Percentiles rank a stretch among this genome's conserved stretches.
Conservation (phyloP, 345 rosid genomes). For the Psidium friedrichsthalianum region DNA sequence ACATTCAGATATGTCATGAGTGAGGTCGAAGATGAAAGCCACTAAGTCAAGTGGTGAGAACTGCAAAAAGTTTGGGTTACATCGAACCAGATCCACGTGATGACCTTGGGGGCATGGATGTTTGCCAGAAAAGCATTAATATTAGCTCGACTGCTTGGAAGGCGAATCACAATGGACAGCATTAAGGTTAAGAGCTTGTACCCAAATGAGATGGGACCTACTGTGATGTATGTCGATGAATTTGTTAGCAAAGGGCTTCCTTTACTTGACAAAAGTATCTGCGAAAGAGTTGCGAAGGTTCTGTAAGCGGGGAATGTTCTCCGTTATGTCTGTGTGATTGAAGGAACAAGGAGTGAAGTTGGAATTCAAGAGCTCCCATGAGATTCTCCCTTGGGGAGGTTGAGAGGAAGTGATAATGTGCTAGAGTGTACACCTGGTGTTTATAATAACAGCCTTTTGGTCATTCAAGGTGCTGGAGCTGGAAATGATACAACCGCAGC, state of each 20-base stretch:
- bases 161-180: slow-evolving; percentile 47
- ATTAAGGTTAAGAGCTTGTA: slow-evolving; percentile 87
- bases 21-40: slow-evolving; percentile 60
- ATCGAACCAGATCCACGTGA: slow-evolving; percentile 99
- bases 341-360: slow-evolving; percentile 71
- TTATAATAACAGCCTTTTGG: slow-evolving; percentile 69
- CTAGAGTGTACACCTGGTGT: slow-evolving; percentile 75
- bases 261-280: slow-evolving; percentile 49
- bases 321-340: slow-evolving; percentile 83
- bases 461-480: slow-evolving; percentile 97
- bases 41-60: slow-evolving; percentile 75
- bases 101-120: slow-evolving; percentile 96
- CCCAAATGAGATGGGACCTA: slow-evolving; percentile 70
- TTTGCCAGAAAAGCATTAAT: slow-evolving; percentile 95
- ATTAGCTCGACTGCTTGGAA: slow-evolving; percentile 87
- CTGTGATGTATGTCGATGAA: slow-evolving; percentile 55
- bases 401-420: slow-evolving; percentile 92
- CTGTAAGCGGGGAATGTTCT: slow-evolving; percentile 60
- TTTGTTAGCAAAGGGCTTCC: slow-evolving; percentile 49
- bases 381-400: slow-evolving; percentile 74
- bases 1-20: no score
- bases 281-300: slow-evolving; percentile 62
- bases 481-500: slow-evolving; percentile 96
- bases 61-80: slow-evolving; percentile 81
- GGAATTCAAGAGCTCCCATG: slow-evolving; percentile 84